Evolutionary conservation across 1,139 yeast genomes (phyloP).

Genomic region (Geotrichum histeridarum): DNA sequence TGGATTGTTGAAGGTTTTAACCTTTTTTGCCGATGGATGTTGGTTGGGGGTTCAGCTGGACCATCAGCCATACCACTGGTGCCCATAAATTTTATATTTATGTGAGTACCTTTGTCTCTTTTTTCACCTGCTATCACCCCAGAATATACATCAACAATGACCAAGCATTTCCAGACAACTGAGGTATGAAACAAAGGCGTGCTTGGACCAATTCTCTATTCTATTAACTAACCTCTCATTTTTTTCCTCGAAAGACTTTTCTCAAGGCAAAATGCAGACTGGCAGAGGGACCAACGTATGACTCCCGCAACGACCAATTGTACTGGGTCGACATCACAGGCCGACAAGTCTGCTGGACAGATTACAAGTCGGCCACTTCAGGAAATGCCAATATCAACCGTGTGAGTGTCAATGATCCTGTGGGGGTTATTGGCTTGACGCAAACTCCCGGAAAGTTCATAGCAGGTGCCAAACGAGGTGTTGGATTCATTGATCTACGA

Average conservation of each 20-base stretch:
- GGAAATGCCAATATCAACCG: conserved; percentile 10
- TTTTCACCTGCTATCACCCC: no score
- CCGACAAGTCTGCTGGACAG: conserved; percentile 30
- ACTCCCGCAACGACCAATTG: conserved; percentile 28
- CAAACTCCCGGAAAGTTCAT: conserved; percentile 29
- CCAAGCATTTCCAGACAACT: no score
- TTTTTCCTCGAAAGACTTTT: conserved; percentile 23
- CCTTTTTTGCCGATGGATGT: no score
- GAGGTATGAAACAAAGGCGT: no score
- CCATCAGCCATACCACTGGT: no score
- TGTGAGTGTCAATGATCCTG: conserved; percentile 24
- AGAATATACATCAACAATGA: no score
- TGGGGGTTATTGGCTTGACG: conserved; percentile 36
- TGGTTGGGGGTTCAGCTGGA: no score
- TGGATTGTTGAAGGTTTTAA: no score
- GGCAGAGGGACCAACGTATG: conserved; percentile 37
- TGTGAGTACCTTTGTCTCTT: no score
- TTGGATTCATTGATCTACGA: conserved; percentile 31
- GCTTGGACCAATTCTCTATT: no score
- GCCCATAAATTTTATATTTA: no score
- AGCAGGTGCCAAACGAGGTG: conserved; percentile 33
- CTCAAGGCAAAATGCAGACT: conserved; percentile 29
- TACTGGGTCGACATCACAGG: conserved; percentile 36
- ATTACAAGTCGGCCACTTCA: conserved; percentile 25
- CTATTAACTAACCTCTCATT: no score